Conservation (phyloP, 305 asterid genomes). For the Fraxinus greggii region DNA sequence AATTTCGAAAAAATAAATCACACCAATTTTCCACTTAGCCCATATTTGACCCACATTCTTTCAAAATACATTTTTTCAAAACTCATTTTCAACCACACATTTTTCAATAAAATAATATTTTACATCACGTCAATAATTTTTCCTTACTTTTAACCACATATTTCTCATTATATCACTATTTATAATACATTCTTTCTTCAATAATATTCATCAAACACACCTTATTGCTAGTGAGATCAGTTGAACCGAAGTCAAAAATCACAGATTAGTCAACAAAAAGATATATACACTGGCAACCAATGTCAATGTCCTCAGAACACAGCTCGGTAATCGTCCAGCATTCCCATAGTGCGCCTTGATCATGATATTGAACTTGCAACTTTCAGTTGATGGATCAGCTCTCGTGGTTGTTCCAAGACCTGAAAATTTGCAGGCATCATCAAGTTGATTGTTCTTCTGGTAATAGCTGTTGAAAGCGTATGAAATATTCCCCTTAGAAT, state of each 20-base stretch:
- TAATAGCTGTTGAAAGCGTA: constrained; percentile 76
- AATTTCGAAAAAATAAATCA: too few species aligned
- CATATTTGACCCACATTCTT: too few species aligned
- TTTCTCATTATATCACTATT: too few species aligned
- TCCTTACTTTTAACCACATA: too few species aligned
- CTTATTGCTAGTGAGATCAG: not conserved
- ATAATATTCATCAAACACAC: too few species aligned
- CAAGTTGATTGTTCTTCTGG: constrained; percentile 60
- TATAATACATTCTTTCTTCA: too few species aligned
- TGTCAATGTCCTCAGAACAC: constrained; percentile 14
- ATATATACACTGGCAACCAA: constrained; percentile 26
- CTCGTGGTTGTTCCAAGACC: constrained; percentile 61
- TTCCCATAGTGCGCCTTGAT: constrained; percentile 54
- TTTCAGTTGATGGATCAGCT: constrained; percentile 59
- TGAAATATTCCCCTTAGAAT: constrained; percentile 53
- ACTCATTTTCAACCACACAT: too few species aligned
- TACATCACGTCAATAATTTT: too few species aligned
- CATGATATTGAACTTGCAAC: constrained; percentile 57
- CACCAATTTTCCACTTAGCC: too few species aligned
- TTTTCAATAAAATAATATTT: too few species aligned
- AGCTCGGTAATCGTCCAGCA: constrained; percentile 28
- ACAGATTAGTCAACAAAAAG: constrained; percentile 32
- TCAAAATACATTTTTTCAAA: too few species aligned
- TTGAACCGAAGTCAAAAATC: constrained; percentile 4
- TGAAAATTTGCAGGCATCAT: constrained; percentile 59